Conservation (phyloP, 805 yeast species). For the Monosporozyma unispora region DNA sequence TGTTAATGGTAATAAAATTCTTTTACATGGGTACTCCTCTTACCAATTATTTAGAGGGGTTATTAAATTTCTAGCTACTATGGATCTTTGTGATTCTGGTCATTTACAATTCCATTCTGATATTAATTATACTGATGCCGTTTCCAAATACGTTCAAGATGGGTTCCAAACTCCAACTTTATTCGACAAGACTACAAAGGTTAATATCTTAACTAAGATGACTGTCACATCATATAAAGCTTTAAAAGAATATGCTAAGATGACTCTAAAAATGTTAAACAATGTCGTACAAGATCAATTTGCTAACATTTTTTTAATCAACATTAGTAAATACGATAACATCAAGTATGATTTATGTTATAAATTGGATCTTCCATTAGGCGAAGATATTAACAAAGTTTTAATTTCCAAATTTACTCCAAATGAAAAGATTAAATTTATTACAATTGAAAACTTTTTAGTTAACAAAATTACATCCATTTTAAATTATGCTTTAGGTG, state of each 20-base stretch:
- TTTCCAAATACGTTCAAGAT: slow-evolving; percentile 35
- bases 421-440: slow-evolving; percentile 59
- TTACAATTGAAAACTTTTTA: slow-evolving; percentile 59
- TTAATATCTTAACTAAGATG: slow-evolving; percentile 78
- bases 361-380: slow-evolving; percentile 40
- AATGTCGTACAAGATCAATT: slow-evolving; percentile 82
- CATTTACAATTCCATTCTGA: slow-evolving; percentile 57
- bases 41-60: slow-evolving; percentile 91
- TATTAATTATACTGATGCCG: slow-evolving; percentile 17
- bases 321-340: slow-evolving; percentile 39
- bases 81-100: slow-evolving; percentile 57
- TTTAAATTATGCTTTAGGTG: slow-evolving; percentile 49
- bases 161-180: slow-evolving; percentile 71
- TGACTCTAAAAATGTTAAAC: slow-evolving; percentile 58
- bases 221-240: slow-evolving; percentile 54
- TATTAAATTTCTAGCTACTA: slow-evolving; percentile 68
- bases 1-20: slow-evolving; percentile 58
- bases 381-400: slow-evolving; percentile 10
- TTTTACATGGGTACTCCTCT: slow-evolving; percentile 81
- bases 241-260: slow-evolving; percentile 55
- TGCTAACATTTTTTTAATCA: slow-evolving; percentile 62
- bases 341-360: slow-evolving; percentile 56
- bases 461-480: slow-evolving; percentile 52
- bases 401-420: slow-evolving; percentile 50
- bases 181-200: slow-evolving; percentile 65